Evolutionary conservation across 148 eudicot genomes (phyloP).

Genomic region (Fagopyrum tataricum): DNA sequence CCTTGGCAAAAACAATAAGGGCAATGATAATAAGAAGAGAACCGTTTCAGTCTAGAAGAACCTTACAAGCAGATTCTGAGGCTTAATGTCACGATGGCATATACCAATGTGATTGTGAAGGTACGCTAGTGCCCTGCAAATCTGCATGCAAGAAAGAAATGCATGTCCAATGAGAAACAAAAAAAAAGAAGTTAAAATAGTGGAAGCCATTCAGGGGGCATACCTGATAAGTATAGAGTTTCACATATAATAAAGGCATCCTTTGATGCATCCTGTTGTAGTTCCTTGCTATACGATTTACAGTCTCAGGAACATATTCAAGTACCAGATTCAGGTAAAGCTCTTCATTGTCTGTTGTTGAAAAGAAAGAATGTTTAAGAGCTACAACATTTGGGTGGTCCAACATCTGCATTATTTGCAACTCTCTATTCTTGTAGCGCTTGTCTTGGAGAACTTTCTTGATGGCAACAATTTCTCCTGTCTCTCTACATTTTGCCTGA

Average conservation of each 20-base stretch:
- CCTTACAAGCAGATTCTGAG: slow-evolving; percentile 76
- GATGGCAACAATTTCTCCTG: slow-evolving; percentile 97
- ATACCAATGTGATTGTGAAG: slow-evolving; percentile 83
- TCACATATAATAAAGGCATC: slow-evolving; percentile 87
- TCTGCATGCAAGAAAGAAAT: slow-evolving; percentile 36
- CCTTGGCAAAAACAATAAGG: background rate
- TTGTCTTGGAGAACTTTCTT: slow-evolving; percentile 99
- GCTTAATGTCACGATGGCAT: slow-evolving; percentile 96
- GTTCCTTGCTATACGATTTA: slow-evolving; percentile 83
- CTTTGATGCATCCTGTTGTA: slow-evolving; percentile 88
- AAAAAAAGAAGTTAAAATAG: background rate
- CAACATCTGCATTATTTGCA: slow-evolving; percentile 97
- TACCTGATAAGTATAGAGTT: slow-evolving; percentile 95
- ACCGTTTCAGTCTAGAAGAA: background rate
- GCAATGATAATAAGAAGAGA: background rate
- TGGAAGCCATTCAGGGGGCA: slow-evolving; percentile 1
- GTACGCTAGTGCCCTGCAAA: slow-evolving; percentile 89
- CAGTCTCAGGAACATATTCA: slow-evolving; percentile 97
- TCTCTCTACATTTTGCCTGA: slow-evolving; percentile 97
- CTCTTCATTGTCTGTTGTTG: slow-evolving; percentile 92
- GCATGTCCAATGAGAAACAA: background rate
- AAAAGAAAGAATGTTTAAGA: slow-evolving; percentile 88
- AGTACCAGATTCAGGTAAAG: slow-evolving; percentile 95
- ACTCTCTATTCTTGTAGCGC: slow-evolving; percentile 98
- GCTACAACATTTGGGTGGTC: slow-evolving; percentile 98